These are phyloP conservation scores for Tolypocladium guangdongense DNA, from an alignment of 2,329 filamentous ascomycete species.

Conservation along the genomic window DNA sequence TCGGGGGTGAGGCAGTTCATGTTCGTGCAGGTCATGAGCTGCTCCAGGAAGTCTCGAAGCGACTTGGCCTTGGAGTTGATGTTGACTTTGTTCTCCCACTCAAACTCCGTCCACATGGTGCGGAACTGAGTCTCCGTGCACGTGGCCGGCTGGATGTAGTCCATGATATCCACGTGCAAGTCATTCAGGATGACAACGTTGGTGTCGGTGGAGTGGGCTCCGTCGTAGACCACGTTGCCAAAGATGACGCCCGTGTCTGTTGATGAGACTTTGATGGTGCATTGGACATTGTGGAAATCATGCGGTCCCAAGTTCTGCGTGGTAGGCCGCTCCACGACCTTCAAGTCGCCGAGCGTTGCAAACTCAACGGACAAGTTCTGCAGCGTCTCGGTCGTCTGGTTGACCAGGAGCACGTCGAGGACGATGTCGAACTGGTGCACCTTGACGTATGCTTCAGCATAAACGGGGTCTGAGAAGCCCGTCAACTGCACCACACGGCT, in stretches of 20 bases:
- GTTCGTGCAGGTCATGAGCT: slow-evolving; percentile 95
- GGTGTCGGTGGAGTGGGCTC: slow-evolving; percentile 79
- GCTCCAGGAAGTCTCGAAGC: slow-evolving; percentile 81
- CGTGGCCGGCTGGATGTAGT: slow-evolving; percentile 94
- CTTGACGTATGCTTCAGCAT: slow-evolving; percentile 97
- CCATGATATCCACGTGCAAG: slow-evolving; percentile 98
- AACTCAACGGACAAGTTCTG: slow-evolving; percentile 98
- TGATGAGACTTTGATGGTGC: slow-evolving; percentile 96
- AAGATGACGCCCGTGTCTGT: slow-evolving; percentile 99
- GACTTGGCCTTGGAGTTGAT: slow-evolving; percentile 96
- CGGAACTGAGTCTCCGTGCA: slow-evolving; percentile 98
- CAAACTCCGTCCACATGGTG: slow-evolving; percentile 99
- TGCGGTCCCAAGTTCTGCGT: slow-evolving; percentile 93
- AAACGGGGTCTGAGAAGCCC: slow-evolving; percentile 95
- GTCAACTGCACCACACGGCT: slow-evolving; percentile 94
- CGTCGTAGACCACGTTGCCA: slow-evolving; percentile 96
- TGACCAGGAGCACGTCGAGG: slow-evolving; percentile 89
- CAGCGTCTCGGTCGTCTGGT: slow-evolving; percentile 91
- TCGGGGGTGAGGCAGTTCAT: slow-evolving; percentile 98
- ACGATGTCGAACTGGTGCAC: slow-evolving; percentile 99
- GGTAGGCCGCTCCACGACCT: slow-evolving; percentile 92
- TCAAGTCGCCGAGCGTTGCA: slow-evolving; percentile 93
- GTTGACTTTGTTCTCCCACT: slow-evolving; percentile 99
- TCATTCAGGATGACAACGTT: slow-evolving; percentile 98
- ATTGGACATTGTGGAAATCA: slow-evolving; percentile 96